Conservation (phyloP, 2,329 filamentous ascomycete genomes). For the Coniochaeta sp. region DNA sequence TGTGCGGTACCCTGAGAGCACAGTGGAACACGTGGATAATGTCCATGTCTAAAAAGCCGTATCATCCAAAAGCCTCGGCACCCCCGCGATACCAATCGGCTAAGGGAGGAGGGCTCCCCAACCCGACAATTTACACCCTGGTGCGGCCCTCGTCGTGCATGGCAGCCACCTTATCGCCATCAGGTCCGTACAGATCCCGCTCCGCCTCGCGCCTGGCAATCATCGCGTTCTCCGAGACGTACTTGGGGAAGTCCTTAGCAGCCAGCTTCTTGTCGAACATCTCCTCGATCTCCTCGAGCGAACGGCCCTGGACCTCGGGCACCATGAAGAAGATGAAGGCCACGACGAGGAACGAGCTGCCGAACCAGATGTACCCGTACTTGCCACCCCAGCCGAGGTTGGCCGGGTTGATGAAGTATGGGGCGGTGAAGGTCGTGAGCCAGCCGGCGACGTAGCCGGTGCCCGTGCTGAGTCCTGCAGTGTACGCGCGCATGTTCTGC, state of each 20-base stretch:
- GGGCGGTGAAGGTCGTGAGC: too few relatives aligned
- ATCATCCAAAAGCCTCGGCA: too few relatives aligned
- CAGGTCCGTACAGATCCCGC: constrained; percentile 5
- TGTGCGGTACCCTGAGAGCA: too few relatives aligned
- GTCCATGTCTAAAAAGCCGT: too few relatives aligned
- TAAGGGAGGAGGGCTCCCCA: too few relatives aligned
- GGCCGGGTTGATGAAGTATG: too few relatives aligned
- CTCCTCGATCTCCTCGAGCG: too few relatives aligned
- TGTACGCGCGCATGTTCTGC: constrained; percentile 43
- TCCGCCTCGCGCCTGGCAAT: constrained; percentile 4
- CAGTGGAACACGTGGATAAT: too few relatives aligned
- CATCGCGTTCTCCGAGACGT: constrained; percentile 5
- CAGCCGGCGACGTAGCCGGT: constrained; percentile 42
- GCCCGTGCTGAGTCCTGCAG: constrained; percentile 41
- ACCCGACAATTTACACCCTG: too few relatives aligned
- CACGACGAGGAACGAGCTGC: constrained; percentile 18
- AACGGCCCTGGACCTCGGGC: constrained; percentile 42
- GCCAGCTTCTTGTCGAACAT: constrained; percentile 20
- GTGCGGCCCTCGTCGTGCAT: constrained; percentile 3
- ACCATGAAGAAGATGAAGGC: constrained; percentile 32
- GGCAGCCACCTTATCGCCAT: constrained; percentile 5
- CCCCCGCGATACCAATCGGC: too few relatives aligned
- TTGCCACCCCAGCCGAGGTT: too few relatives aligned
- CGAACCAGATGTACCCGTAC: constrained; percentile 46
- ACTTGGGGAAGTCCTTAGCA: constrained; percentile 1